Percentiles rank a stretch among this genome's conserved stretches.
These are phyloP conservation scores for Aspergillus affinis DNA, from an alignment of 495 filamentous ascomycete genomes.

Conservation along the genomic window DNA sequence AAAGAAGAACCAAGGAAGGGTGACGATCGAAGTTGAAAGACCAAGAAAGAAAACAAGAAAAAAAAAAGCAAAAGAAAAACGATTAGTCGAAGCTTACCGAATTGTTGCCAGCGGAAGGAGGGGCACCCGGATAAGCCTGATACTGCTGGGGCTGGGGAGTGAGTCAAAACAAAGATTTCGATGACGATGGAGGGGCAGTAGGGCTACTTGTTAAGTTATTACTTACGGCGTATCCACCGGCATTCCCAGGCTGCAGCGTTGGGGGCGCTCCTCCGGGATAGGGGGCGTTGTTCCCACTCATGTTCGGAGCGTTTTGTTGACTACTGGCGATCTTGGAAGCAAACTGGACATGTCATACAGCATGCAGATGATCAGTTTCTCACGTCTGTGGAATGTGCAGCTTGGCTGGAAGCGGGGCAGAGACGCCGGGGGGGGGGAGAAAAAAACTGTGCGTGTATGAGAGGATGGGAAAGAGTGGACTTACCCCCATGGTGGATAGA, in stretches of 20 bases:
- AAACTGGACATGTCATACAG: slow-evolving; percentile 33
- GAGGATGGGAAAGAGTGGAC: slow-evolving; percentile 11
- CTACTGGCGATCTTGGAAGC: slow-evolving; percentile 46
- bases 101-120: slow-evolving; percentile 26
- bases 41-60: slow-evolving; percentile 8
- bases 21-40: slow-evolving; percentile 7
- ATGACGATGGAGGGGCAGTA: slow-evolving; percentile 2
- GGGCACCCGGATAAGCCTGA: slow-evolving; percentile 43
- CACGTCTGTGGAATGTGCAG: slow-evolving; percentile 1
- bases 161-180: slow-evolving; percentile 7
- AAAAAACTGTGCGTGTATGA: not conserved
- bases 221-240: slow-evolving; percentile 33
- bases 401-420: slow-evolving; percentile 17
- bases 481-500: slow-evolving; percentile 36
- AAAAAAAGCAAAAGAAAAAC: slow-evolving; percentile 14
- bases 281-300: slow-evolving; percentile 34
- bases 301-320: slow-evolving; percentile 30
- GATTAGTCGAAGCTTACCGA: slow-evolving; percentile 40
- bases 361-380: slow-evolving; percentile 12
- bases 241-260: slow-evolving; percentile 27
- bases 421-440: slow-evolving; percentile 6
- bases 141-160: slow-evolving; percentile 31
- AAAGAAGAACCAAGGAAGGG: slow-evolving; percentile 11
- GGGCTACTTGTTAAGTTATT: not conserved
- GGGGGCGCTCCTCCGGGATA: slow-evolving; percentile 45